Base-by-base conservation (phyloP, 106 monocot species). In the Apostasia ramifera region DNA sequence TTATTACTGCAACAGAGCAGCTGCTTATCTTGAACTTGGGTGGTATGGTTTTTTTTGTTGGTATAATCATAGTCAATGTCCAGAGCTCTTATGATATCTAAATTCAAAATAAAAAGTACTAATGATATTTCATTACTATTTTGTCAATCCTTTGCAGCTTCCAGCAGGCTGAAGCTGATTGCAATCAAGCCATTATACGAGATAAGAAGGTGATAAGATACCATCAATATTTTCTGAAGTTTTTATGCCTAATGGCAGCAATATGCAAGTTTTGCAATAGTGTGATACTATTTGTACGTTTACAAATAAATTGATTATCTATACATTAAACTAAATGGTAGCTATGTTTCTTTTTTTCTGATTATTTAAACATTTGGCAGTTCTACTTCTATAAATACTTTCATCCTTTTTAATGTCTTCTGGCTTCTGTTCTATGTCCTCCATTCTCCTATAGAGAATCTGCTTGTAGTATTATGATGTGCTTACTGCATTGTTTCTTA, bases 91-190 rank as follows among this genome's bases (percentile, higher is more conserved):
- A 68, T 44, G 37, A 41, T 61, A 62, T 64, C n/a, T 40, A 15
- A 8, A 61, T 61, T 43, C 47, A 26, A 57, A 63, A 56, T 40
- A 49, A 26, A 26, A 26, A 26, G 26, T 0, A 26, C 26, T 26
- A 0, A 26, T 26, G 37, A 52, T 49, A 39, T 40, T 47, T 48
- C 8, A 49, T 43, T 38, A 65, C 8, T 5, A 49, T 81, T 41
- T 63, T 51, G 3, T 55, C 44, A 48, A 47, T 59, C 11, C 6
- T 68, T 69, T 82, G 59, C 83, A 97, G 97, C 74, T 89, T 84
- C 73, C 84, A 92, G 68, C 89, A 97, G 76, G 97, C 97, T 46
- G 92, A 97, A 85, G 82, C 84, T 71, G 97, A 97, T 80, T 92
- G 95, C 77, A 85, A 67, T 69, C 84, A 84, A 73, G 97, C 89